These are phyloP conservation scores for Seiridium cupressi DNA, from an alignment of 2,329 filamentous ascomycete species.

Conservation along the genomic window DNA sequence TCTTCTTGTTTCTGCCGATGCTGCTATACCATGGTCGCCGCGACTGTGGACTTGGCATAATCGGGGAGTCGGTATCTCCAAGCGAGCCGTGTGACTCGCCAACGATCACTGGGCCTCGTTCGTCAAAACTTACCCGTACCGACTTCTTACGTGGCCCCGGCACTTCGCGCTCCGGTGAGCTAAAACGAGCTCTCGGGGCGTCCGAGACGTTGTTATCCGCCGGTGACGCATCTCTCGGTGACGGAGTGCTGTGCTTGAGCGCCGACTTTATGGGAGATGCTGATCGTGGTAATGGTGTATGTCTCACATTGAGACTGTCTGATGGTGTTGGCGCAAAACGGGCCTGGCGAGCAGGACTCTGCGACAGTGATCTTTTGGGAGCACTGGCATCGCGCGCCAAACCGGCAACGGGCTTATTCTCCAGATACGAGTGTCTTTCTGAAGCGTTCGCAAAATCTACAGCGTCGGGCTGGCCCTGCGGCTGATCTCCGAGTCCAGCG, in stretches of 20 bases:
- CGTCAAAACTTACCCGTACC: slow-evolving; percentile 77
- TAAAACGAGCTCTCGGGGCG: slow-evolving; percentile 27
- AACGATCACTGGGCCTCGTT: slow-evolving; percentile 55
- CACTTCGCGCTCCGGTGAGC: slow-evolving; percentile 30
- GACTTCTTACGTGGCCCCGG: slow-evolving; percentile 56
- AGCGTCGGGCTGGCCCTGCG: not conserved
- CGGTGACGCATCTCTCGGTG: slow-evolving; percentile 47
- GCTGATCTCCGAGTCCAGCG: not conserved
- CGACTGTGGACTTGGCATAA: slow-evolving; percentile 34
- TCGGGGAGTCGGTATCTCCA: slow-evolving; percentile 36
- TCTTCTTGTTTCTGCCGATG: slow-evolving; percentile 48
- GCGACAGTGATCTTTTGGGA: slow-evolving; percentile 39
- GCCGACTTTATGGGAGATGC: slow-evolving; percentile 77
- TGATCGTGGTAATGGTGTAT: slow-evolving; percentile 69
- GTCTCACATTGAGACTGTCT: slow-evolving; percentile 56
- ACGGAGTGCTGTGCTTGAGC: slow-evolving; percentile 62
- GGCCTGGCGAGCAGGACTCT: slow-evolving; percentile 65
- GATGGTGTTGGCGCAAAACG: slow-evolving; percentile 60
- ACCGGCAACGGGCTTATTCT: slow-evolving; percentile 22
- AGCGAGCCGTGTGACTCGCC: slow-evolving; percentile 40
- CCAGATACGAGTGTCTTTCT: slow-evolving; percentile 11
- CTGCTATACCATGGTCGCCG: slow-evolving; percentile 53
- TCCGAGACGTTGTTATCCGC: slow-evolving; percentile 46
- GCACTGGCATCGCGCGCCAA: slow-evolving; percentile 16
- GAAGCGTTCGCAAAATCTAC: not conserved